Base-by-base conservation (phyloP, 1,139 yeast species). In the Yamadazyma sp. region DNA sequence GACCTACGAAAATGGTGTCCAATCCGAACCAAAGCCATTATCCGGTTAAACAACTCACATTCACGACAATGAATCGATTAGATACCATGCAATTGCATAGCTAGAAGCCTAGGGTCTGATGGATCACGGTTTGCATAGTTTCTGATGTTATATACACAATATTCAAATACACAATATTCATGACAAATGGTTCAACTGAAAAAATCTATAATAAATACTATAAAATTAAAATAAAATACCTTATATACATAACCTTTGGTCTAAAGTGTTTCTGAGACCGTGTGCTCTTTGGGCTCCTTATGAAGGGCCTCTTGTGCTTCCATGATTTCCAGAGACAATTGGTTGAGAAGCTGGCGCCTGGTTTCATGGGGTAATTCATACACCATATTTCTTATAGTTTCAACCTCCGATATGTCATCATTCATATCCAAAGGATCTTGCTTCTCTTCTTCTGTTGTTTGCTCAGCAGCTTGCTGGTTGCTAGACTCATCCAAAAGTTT, bases 1-100 rank as follows among this genome's bases (percentile, higher is more conserved):
- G 65, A 78, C 75, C 63, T 77, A 83, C 71, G 83, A 77, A 60
- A 77, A 84, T 54, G 98, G 97, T 62, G 62, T 53, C 39, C 62
- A 61, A 49, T 37, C 53, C 39, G 76, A 69, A 54, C 55, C 74
- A 38, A 67, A 64, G 60, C 35, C 41, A 14, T 46, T 69, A 57
- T 54, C 55, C 29, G 12, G 12, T 9, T 26, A 26, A 26, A 26
- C n/a, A n/a, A n/a, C n/a, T n/a, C n/a, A 20, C 16, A n/a, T 24
- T 8, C 26, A 24, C 12, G 29, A 26, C 29, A 11, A 26, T 12
- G 29, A 26, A 5, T 12, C 12, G 12, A 5, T 26, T 12, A 26
- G 29, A 12, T 8, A 12, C 16, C 16, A 12, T 6, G 9, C 29
- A 10, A 26, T 26, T 26, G 29, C 16, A 26, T 20, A 20, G 4